Base-by-base conservation (phyloP, 169 alveolate genomes). In the Cryptosporidium parvum region DNA sequence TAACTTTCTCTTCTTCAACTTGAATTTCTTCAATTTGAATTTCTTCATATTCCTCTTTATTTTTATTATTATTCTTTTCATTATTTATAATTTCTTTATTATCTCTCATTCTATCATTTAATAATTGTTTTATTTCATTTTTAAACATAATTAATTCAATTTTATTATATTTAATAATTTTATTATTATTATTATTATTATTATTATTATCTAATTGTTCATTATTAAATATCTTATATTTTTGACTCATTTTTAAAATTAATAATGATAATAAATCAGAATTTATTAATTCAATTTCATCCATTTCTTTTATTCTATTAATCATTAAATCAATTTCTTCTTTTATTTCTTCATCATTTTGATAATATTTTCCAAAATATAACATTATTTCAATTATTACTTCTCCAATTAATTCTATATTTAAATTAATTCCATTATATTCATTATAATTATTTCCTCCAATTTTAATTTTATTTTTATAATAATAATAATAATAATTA, bases 351-450 rank as follows among this genome's bases (percentile, higher is more conserved):
- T 59, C 23, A 3, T 29, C 3, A 14, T 29, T 59, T n/a, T 59
- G 23, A 29, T 12, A 10, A 14, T 26, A 31, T 23, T 26, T 59
- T 4, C n/a, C 31, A 14, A 16, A 12, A 12, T 59, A 59, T 12
- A 48, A 26, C 12, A 71, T 48, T 26, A 48, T 71, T 5, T 52
- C 85, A 44, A 26, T 48, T 18, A 71, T 71, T 26, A 71, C 37
- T 31, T 48, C 35, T 71, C 45, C 69, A 23, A 48, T 45, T 26
- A 53, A 71, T 37, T 48, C 44, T 5, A 29, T 73, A 52, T 31
- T 56, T 29, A 35, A 35, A 73, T 58, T 58, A 23, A 31, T 72
- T 9, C 37, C 59, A 69, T 18, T 45, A 72, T 39, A 31, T 21
- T 14, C 21, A 56, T 56, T 33, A n/a, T 0, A 31, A 31, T 31